Percentiles rank a stretch among this genome's conserved stretches.
Conservation (phyloP, 345 rosid species). For the Litchi chinensis region DNA sequence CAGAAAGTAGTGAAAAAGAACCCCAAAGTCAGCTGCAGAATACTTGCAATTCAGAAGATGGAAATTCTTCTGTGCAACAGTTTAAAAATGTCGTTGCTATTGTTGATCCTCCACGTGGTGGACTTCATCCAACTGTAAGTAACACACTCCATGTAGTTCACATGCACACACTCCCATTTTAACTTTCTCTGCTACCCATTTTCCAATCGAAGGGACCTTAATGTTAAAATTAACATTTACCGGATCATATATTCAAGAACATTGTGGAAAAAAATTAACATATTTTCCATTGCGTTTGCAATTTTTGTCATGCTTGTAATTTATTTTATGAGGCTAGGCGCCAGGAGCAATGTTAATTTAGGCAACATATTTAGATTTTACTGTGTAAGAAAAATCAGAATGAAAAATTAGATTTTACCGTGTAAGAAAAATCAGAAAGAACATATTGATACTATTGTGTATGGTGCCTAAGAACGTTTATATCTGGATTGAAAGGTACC, state of each 20-base stretch:
- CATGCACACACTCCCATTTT: neutral
- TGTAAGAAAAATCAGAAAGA: neutral
- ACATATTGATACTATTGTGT: neutral
- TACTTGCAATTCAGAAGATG: constrained; percentile 35
- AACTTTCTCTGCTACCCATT: neutral
- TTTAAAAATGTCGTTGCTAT: constrained; percentile 90
- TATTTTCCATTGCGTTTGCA: neutral
- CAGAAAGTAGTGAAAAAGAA: constrained; percentile 42
- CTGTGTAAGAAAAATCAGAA: neutral
- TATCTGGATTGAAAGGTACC: no score
- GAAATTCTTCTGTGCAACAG: constrained; percentile 34
- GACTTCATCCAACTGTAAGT: constrained; percentile 89
- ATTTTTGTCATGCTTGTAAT: neutral
- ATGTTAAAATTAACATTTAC: neutral
- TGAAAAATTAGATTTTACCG: neutral
- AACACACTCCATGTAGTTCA: neutral
- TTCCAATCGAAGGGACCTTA: neutral
- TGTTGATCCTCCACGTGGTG: constrained; percentile 95
- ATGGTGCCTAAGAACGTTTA: neutral
- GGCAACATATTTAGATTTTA: neutral
- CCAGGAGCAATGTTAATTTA: neutral
- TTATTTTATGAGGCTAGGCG: neutral
- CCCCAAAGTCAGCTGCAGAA: constrained; percentile 33
- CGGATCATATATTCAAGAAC: neutral
- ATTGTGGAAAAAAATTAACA: neutral